These are phyloP conservation scores for Verticillium klebahnii DNA, from an alignment of 2,329 filamentous ascomycete species.

Conservation along the genomic window DNA sequence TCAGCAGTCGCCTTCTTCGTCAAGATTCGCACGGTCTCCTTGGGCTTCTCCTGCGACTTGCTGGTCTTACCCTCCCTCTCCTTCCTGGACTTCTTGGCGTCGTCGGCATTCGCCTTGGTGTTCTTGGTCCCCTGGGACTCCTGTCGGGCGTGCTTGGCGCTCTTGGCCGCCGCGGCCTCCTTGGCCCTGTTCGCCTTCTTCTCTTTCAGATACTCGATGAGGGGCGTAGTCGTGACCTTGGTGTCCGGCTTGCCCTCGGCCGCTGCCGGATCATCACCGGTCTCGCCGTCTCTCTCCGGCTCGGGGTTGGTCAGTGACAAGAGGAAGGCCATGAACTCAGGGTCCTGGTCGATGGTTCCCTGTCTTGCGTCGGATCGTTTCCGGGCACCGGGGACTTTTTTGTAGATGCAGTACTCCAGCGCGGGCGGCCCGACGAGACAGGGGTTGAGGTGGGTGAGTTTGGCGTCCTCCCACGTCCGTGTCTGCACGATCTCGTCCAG, in stretches of 20 bases:
- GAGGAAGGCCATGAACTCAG: slow-evolving; percentile 91
- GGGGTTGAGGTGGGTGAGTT: slow-evolving; percentile 66
- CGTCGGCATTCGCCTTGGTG: slow-evolving; percentile 30
- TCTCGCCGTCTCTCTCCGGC: slow-evolving; percentile 42
- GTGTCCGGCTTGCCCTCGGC: slow-evolving; percentile 46
- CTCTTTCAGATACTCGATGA: slow-evolving; percentile 86
- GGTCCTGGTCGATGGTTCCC: slow-evolving; percentile 93
- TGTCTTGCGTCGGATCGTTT: slow-evolving; percentile 77
- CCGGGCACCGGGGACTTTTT: slow-evolving; percentile 72
- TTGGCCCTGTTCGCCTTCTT: slow-evolving; percentile 77
- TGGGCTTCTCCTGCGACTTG: slow-evolving; percentile 44
- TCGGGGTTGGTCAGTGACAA: slow-evolving; percentile 74
- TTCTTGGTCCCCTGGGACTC: slow-evolving; percentile 48
- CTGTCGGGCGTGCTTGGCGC: slow-evolving; percentile 50
- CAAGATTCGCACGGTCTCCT: slow-evolving; percentile 59
- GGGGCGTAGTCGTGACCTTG: slow-evolving; percentile 75
- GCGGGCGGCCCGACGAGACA: slow-evolving; percentile 73
- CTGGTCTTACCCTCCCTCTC: slow-evolving; percentile 55
- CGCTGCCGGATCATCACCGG: slow-evolving; percentile 38
- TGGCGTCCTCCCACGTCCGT: slow-evolving; percentile 74
- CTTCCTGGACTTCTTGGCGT: slow-evolving; percentile 59
- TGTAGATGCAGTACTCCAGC: slow-evolving; percentile 79
- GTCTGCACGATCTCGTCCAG: slow-evolving; percentile 68
- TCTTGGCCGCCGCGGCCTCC: slow-evolving; percentile 49
- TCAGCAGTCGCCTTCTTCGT: slow-evolving; percentile 54